Percentiles rank a stretch among this genome's conserved stretches.
Conservation (phyloP, 2,329 filamentous ascomycete species). For the Plectosphaerella cucumerina region DNA sequence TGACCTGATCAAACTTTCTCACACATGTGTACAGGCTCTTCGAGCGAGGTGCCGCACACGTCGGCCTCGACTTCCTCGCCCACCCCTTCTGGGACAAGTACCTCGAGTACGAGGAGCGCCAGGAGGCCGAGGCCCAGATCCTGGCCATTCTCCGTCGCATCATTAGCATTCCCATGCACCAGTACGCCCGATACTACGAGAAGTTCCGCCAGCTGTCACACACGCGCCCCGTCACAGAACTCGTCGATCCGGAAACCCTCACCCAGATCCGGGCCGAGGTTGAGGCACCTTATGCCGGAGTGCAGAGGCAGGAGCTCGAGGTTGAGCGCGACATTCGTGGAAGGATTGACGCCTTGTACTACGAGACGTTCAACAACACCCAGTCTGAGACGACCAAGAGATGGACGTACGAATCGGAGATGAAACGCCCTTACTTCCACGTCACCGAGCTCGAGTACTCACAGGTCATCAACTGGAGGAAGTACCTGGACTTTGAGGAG, state of each 20-base stretch:
- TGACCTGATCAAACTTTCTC: slow-evolving; percentile 15
- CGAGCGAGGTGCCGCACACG: slow-evolving; percentile 78
- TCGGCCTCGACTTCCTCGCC: slow-evolving; percentile 88
- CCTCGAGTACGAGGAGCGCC: slow-evolving; percentile 90
- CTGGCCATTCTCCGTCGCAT: slow-evolving; percentile 80
- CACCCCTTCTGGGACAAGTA: slow-evolving; percentile 99
- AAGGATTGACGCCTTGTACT: slow-evolving; percentile 76
- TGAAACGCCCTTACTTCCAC: slow-evolving; percentile 96
- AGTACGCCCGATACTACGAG: slow-evolving; percentile 93
- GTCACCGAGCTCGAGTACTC: slow-evolving; percentile 85
- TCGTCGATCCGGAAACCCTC: slow-evolving; percentile 66
- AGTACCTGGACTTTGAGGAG: slow-evolving; percentile 96
- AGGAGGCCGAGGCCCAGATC: slow-evolving; percentile 79
- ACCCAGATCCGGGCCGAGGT: slow-evolving; percentile 68
- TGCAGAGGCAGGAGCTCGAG: slow-evolving; percentile 66
- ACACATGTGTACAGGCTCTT: slow-evolving; percentile 67
- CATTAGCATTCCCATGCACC: slow-evolving; percentile 88
- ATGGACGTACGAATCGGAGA: slow-evolving; percentile 91
- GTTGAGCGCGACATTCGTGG: slow-evolving; percentile 77
- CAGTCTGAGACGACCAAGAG: slow-evolving; percentile 87
- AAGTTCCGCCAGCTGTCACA: slow-evolving; percentile 77
- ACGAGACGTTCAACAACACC: slow-evolving; percentile 75
- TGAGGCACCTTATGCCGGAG: slow-evolving; percentile 49
- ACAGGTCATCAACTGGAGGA: slow-evolving; percentile 87
- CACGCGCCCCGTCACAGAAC: slow-evolving; percentile 65